Evolutionary conservation across 2,329 filamentous ascomycete genomes (phyloP).

Genomic region (Penicillium sp.): DNA sequence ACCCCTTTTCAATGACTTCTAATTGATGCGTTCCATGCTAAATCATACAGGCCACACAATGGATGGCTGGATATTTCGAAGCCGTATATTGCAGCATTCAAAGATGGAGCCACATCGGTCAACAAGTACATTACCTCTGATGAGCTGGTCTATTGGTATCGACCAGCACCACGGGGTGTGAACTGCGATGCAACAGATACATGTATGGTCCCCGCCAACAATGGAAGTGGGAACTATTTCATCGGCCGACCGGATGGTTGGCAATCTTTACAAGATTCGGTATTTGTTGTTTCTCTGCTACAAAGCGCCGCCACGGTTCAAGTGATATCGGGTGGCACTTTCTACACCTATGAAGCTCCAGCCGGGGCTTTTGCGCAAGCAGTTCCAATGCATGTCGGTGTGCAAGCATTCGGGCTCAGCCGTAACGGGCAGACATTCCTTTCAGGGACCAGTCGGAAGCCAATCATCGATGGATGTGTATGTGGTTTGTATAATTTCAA

Average conservation of each 20-base stretch:
- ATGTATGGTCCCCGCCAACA: slow-evolving; percentile 44
- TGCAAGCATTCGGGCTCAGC: slow-evolving; percentile 42
- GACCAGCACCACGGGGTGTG: slow-evolving; percentile 44
- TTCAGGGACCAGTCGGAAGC: slow-evolving; percentile 17
- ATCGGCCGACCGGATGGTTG: slow-evolving; percentile 48
- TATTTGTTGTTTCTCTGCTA: slow-evolving; percentile 50
- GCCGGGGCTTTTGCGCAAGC: slow-evolving; percentile 41
- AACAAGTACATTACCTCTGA: slow-evolving; percentile 43
- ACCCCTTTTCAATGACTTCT: not conserved
- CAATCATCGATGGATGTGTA: slow-evolving; percentile 17
- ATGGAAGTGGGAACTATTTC: slow-evolving; percentile 50
- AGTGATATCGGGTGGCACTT: slow-evolving; percentile 23
- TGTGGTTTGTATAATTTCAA: slow-evolving; percentile 38
- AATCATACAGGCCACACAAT: slow-evolving; percentile 42
- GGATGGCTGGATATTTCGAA: slow-evolving; percentile 51
- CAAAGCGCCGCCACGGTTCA: slow-evolving; percentile 42
- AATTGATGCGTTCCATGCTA: not conserved
- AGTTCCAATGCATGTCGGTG: slow-evolving; percentile 41
- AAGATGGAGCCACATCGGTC: slow-evolving; percentile 39
- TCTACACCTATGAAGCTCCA: slow-evolving; percentile 28
- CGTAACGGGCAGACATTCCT: slow-evolving; percentile 34
- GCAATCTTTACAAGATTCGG: slow-evolving; percentile 47
- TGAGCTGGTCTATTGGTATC: slow-evolving; percentile 53
- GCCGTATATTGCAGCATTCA: slow-evolving; percentile 51
- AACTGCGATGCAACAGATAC: slow-evolving; percentile 51